Base-by-base conservation (phyloP, 192 early-diverging fungal genomes). In the Podila horticola region DNA sequence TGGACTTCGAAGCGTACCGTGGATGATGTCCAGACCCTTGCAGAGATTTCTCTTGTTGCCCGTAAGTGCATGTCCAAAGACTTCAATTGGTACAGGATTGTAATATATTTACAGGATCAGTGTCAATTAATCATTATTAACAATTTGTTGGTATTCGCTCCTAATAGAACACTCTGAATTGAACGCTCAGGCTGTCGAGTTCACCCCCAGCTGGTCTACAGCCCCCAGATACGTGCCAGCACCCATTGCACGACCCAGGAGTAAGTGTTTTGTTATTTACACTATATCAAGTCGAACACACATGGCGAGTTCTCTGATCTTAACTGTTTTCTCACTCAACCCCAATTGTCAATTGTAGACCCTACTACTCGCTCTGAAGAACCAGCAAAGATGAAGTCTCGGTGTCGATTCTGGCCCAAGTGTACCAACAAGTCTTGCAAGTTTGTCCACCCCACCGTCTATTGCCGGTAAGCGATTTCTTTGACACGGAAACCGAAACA, bases 391-490 rank as follows among this genome's bases (percentile, higher is more conserved):
- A 69, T 79, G 52, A 84, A 76, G 71, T 68, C 71, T 49, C 67
- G 86, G 24, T 87, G 86, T 57, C 64, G 69, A 49, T 84, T 79
- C 69, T 87, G 86, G 86, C 86, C 86, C 33, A 71, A 74, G 34
- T 87, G 86, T 71, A 87, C 86, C 45, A 87, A 87, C 75, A 87
- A 87, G 67, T 82, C 83, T 30, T 87, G 86, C 84, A 87, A 87
- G 57, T 87, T 83, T 64, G 75, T 75, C 10, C 86, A 87, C 33
- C 86, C 86, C 2, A 67, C 74, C 8, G 62, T 72, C 15, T 69
- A 72, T n/a, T 87, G 86, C 73, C 82, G 86, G 83, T 86, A 84
- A 70, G 70, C 13, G n/a, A n/a, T n/a, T 69, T 62, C 4, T 22
- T 48, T 6, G 26, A 64, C 5, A 17, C 5, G n/a, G 29, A 5